phyloP scores from a whole-genome alignment of 345 rosid genomes.

The Dipteronia sinensis region DNA sequence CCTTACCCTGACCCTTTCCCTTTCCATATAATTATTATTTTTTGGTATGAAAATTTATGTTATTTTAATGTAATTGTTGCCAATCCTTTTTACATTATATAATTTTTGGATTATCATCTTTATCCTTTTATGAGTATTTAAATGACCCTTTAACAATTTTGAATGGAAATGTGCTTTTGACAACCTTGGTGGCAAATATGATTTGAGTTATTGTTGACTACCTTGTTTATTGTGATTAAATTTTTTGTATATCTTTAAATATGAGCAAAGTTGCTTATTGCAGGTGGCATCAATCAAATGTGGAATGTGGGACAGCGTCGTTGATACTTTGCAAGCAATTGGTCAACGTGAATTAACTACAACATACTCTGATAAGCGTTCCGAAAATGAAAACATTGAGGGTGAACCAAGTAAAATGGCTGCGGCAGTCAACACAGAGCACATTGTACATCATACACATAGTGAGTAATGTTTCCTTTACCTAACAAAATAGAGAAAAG shows the following conservation, averaged over 20 bases:
- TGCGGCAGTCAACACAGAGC: slow-evolving; percentile 13
- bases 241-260: slow-evolving; percentile 7
- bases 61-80: not conserved
- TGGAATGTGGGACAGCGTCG: slow-evolving; percentile 85
- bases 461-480: slow-evolving; percentile 43
- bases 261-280: slow-evolving; percentile 19
- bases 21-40: not conserved
- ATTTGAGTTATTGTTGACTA: slow-evolving; percentile 4
- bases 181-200: not conserved
- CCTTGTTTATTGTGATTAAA: slow-evolving; percentile 2
- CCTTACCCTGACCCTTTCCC: not conserved
- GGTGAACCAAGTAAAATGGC: slow-evolving; percentile 41
- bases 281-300: slow-evolving; percentile 78
- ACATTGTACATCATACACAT: slow-evolving; percentile 20
- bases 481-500: not conserved
- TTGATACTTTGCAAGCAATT: slow-evolving; percentile 61
- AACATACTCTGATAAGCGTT: slow-evolving; percentile 20
- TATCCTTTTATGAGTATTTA: not conserved
- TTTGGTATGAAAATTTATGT: not conserved
- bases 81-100: not conserved
- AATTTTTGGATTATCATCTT: not conserved
- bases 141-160: not conserved
- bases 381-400: slow-evolving; percentile 47
- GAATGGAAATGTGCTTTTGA: not conserved
- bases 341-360: slow-evolving; percentile 38